Evolutionary conservation across 2,329 filamentous ascomycete genomes (phyloP), one percentile per base, ranked within the genome.

Genomic region (Sporothrix luriei): DNA sequence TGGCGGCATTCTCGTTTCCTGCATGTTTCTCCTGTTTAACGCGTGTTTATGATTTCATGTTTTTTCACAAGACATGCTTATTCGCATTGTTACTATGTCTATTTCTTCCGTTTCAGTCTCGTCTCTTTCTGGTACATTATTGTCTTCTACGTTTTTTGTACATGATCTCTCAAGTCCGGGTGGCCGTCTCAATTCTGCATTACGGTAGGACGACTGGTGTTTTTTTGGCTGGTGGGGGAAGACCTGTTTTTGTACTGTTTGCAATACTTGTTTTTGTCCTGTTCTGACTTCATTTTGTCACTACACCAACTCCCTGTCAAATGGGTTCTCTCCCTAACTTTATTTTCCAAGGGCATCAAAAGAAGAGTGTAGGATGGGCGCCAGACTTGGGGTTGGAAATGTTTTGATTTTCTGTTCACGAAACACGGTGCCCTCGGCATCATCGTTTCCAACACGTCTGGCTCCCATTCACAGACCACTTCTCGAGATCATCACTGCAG

Each of bases 131-230:
- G 51, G 49, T 66, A 16, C 24, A n/a, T 61, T 55, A 46, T 33
- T 64, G n/a, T n/a, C 5, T 65, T 62, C 1, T 52, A 24, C n/a
- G 16, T 24, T 33, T 26, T 26, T 13, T 66, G 59, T 62, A 59
- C 57, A 57, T 69, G 61, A n/a, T 52, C 55, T 61, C 54, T 40
- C 19, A 51, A 38, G 49, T 59, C 40, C 13, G 46, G 62, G 62
- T 29, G 68, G 68, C 48, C 29, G 24, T 66, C 43, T 66, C 68
- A 52, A 46, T 66, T 54, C 11, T 46, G 40, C 62, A 66, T 61
- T 52, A 51, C 29, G 68, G 54, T 57, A 54, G 62, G 43, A 61
- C 52, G 64, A 66, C 52, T 59, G 68, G 68, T 69, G 68, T 69
- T 69, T 33, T 33, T 19, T 24, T 43, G 68, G 62, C 14, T 59